phyloP scores from a whole-genome alignment of 1,139 yeast genomes.

The Torulaspora globosa region DNA sequence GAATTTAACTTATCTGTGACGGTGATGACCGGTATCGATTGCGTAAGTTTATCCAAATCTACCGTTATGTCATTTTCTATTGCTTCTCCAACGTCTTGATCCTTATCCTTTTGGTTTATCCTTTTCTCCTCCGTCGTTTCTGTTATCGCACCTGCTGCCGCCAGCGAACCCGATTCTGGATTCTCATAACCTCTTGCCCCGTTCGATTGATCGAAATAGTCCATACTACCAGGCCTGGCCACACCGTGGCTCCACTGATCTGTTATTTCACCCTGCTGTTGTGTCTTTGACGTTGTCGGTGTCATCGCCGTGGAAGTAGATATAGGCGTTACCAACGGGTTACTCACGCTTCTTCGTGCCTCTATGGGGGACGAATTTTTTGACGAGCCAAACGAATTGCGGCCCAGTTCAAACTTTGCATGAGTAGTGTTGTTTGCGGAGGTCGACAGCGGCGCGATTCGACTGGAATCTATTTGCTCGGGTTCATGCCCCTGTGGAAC shows the following conservation, averaged over 20 bases:
- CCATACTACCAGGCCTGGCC: not conserved
- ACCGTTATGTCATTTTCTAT: conserved; percentile 20
- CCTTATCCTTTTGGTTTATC: not conserved
- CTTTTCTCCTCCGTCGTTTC: not conserved
- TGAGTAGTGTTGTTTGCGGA: not conserved
- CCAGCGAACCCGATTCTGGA: not conserved
- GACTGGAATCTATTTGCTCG: not conserved
- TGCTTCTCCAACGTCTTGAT: not conserved
- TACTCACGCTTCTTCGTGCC: conserved; percentile 2
- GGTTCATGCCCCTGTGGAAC: not conserved
- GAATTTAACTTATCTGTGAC: conserved; percentile 26
- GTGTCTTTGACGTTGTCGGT: conserved; percentile 6
- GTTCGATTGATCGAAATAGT: conserved; percentile 1
- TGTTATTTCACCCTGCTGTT: not conserved
- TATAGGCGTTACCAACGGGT: conserved; percentile 11
- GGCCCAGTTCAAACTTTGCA: not conserved
- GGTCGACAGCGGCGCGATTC: not conserved
- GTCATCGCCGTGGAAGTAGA: conserved; percentile 15
- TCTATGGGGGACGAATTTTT: conserved; percentile 6
- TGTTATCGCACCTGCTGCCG: not conserved
- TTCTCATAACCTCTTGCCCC: not conserved
- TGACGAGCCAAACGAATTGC: not conserved
- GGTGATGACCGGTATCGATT: conserved; percentile 26
- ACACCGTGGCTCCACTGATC: conserved; percentile 1
- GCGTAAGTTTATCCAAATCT: conserved; percentile 24